Conservation (phyloP, 768 basidiomycete species). For the Suillus sp. region DNA sequence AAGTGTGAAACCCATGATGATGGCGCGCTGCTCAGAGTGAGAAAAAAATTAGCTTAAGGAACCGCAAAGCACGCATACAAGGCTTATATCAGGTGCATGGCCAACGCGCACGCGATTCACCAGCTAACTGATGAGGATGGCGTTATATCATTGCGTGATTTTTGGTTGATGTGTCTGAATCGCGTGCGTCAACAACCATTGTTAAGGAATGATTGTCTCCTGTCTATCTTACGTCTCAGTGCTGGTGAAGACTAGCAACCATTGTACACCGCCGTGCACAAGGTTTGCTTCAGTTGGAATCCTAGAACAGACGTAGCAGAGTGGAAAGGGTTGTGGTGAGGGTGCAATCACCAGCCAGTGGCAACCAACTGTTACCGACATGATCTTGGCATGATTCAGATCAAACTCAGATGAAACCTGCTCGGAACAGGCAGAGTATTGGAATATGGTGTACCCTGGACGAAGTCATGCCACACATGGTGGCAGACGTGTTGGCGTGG, state of each 20-base stretch:
- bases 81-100: slow-evolving; percentile 7
- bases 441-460: neutral
- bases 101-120: slow-evolving; percentile 1
- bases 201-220: neutral
- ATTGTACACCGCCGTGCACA: slow-evolving; percentile 5
- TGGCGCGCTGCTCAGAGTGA: neutral
- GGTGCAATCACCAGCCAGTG: neutral
- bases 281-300: neutral
- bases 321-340: neutral
- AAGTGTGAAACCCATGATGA: slow-evolving; percentile 10
- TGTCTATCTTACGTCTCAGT: neutral
- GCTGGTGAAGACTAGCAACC: neutral
- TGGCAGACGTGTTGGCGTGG: neutral
- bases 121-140: slow-evolving; percentile 14
- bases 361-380: too few species aligned
- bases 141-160: slow-evolving; percentile 36
- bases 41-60: neutral
- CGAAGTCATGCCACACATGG: neutral
- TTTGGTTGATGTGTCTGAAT: slow-evolving; percentile 21
- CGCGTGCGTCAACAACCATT: slow-evolving; percentile 4
- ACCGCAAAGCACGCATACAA: neutral
- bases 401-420: neutral
- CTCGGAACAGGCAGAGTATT: neutral
- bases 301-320: neutral
- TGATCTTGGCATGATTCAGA: neutral